phyloP scores from a whole-genome alignment of 192 early-diverging fungal genomes.

The Podila horticola region DNA sequence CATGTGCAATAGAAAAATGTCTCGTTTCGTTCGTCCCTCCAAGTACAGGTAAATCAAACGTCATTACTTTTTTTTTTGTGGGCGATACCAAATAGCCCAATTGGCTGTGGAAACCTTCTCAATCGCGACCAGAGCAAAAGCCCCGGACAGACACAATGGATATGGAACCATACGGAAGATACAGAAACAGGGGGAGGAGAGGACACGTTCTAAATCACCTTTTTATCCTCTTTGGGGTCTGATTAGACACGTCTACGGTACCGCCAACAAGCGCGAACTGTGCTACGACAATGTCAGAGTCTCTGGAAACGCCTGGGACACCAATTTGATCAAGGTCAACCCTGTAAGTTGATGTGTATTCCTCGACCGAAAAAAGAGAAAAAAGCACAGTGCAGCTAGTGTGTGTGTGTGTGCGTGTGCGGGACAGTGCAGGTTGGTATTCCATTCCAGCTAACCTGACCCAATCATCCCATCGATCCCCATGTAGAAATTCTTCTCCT shows the following conservation, averaged over 20 bases:
- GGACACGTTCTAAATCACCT: no score
- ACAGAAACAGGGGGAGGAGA: no score
- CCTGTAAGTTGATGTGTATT: constrained; percentile 68
- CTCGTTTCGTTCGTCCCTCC: constrained; percentile 82
- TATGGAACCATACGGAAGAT: no score
- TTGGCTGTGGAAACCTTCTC: neutral
- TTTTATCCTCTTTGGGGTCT: no score
- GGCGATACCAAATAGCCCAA: neutral
- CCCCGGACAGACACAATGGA: no score
- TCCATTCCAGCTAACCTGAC: no score
- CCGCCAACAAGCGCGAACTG: constrained; percentile 85
- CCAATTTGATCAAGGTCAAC: constrained; percentile 96
- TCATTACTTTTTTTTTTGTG: neutral
- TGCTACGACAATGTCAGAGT: constrained; percentile 96
- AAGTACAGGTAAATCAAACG: constrained; percentile 68
- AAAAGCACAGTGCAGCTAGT: no score
- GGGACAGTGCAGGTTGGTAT: no score
- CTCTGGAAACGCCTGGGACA: constrained; percentile 95
- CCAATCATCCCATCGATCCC: no score
- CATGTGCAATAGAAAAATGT: constrained; percentile 56
- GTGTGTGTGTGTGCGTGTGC: no score
- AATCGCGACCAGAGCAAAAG: neutral
- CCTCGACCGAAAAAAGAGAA: no score
- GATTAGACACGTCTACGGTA: constrained; percentile 93
- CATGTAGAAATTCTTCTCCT: constrained; percentile 69